Evolutionary conservation across 192 early-diverging fungal species (phyloP).

Genomic region (Ambispora gerdemannii): DNA sequence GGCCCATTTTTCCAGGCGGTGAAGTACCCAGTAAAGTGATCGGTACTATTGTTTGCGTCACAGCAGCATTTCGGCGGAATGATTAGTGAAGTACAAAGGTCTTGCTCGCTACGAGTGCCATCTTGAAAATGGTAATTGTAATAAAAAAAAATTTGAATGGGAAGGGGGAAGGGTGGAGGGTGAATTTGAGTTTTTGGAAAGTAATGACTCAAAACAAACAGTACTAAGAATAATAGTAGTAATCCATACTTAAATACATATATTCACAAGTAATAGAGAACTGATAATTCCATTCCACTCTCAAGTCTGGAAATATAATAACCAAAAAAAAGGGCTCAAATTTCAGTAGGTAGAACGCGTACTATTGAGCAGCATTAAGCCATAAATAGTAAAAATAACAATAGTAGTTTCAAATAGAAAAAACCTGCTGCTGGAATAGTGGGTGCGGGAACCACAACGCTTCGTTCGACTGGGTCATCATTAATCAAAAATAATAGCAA

Average conservation of each 20-base stretch:
- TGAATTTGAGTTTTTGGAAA: too few species aligned
- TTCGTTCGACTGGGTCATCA: neutral
- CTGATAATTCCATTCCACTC: slow-evolving; percentile 12
- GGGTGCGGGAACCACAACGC: neutral
- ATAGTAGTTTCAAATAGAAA: neutral
- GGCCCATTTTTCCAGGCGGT: neutral
- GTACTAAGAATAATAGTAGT: neutral
- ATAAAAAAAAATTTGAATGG: too few species aligned
- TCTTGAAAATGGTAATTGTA: neutral
- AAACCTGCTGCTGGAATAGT: slow-evolving; percentile 19
- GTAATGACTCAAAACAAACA: neutral
- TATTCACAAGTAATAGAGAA: slow-evolving; percentile 17
- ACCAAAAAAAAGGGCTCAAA: neutral
- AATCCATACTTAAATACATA: slow-evolving; percentile 10
- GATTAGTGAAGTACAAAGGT: neutral
- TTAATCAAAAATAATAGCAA: neutral
- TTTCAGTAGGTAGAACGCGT: neutral
- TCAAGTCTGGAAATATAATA: slow-evolving; percentile 13
- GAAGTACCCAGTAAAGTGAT: neutral
- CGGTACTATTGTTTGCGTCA: neutral
- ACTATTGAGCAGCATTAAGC: neutral
- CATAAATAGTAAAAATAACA: neutral
- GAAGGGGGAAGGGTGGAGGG: too few species aligned
- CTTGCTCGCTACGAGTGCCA: neutral
- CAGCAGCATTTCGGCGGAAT: slow-evolving; percentile 8